These are phyloP conservation scores for Stylonectria norvegica DNA, from an alignment of 2,329 filamentous ascomycete genomes.

Conservation along the genomic window DNA sequence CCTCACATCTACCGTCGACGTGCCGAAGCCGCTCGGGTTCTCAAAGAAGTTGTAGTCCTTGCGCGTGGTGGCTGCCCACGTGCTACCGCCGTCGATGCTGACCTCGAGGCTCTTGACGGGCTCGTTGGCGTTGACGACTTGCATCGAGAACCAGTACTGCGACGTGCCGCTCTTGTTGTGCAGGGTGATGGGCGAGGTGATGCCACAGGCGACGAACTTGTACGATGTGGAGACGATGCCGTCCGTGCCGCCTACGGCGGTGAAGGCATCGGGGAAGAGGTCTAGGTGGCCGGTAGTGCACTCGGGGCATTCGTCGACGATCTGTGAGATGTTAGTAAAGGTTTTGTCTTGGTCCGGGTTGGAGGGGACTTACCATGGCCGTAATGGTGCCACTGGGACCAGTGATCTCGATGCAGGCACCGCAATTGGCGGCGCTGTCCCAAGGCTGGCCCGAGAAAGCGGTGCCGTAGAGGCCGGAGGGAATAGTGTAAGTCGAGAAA, in stretches of 20 bases:
- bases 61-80: constrained; percentile 55
- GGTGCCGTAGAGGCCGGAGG: constrained; percentile 56
- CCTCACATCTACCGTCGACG: constrained; percentile 50
- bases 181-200: constrained; percentile 39
- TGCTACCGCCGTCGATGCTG: constrained; percentile 55
- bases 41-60: constrained; percentile 61
- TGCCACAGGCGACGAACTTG: constrained; percentile 39
- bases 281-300: constrained; percentile 41
- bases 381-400: constrained; percentile 56
- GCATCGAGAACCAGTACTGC: constrained; percentile 43
- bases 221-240: constrained; percentile 37
- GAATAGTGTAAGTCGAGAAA: constrained; percentile 61
- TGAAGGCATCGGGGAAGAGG: constrained; percentile 43
- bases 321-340: constrained; percentile 22
- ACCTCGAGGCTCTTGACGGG: constrained; percentile 56
- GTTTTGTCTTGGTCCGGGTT: background rate
- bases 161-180: constrained; percentile 45
- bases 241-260: constrained; percentile 33
- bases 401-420: constrained; percentile 58
- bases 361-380: constrained; percentile 52
- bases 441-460: constrained; percentile 59
- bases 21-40: constrained; percentile 54
- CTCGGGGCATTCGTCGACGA: constrained; percentile 45
- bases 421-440: constrained; percentile 54
- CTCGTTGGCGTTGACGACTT: constrained; percentile 61